A percentile compares a stretch with the other conserved stretches of the same genome.
Evolutionary conservation across 352 stramenopile genomes (phyloP).

Genomic region (Phytopythium aichiense): DNA sequence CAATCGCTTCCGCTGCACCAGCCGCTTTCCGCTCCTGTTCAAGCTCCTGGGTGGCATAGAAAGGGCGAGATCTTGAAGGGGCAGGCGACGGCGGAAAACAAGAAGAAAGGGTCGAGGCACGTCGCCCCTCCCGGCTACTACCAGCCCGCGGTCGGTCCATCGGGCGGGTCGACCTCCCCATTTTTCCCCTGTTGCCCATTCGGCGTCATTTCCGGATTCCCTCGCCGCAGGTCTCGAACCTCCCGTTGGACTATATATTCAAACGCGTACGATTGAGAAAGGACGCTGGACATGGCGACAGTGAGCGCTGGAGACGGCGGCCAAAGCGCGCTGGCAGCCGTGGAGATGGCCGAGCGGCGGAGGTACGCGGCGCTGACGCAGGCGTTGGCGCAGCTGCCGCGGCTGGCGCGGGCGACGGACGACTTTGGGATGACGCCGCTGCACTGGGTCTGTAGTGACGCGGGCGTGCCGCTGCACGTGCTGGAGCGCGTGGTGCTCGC

Average conservation of each 20-base stretch:
- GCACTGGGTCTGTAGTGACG: slow-evolving; percentile 77
- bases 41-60: neutral
- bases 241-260: neutral
- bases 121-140: neutral
- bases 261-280: neutral
- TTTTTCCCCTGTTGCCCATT: neutral
- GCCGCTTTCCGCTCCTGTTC: neutral
- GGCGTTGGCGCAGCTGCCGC: slow-evolving; percentile 34
- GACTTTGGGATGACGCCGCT: slow-evolving; percentile 79
- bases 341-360: slow-evolving; percentile 40
- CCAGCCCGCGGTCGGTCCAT: neutral
- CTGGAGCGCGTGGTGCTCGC: slow-evolving; percentile 50
- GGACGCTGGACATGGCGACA: neutral
- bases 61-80: neutral
- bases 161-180: neutral
- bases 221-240: slow-evolving; percentile 4
- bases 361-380: slow-evolving; percentile 41
- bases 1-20: neutral
- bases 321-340: slow-evolving; percentile 9
- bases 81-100: too few relatives aligned
- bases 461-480: slow-evolving; percentile 38
- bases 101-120: neutral
- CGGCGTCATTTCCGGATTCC: slow-evolving; percentile 19
- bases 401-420: slow-evolving; percentile 38
- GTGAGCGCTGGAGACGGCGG: neutral